Base-by-base conservation (phyloP, 2,329 filamentous ascomycete genomes). In the Hymenoscyphus infarciens region DNA sequence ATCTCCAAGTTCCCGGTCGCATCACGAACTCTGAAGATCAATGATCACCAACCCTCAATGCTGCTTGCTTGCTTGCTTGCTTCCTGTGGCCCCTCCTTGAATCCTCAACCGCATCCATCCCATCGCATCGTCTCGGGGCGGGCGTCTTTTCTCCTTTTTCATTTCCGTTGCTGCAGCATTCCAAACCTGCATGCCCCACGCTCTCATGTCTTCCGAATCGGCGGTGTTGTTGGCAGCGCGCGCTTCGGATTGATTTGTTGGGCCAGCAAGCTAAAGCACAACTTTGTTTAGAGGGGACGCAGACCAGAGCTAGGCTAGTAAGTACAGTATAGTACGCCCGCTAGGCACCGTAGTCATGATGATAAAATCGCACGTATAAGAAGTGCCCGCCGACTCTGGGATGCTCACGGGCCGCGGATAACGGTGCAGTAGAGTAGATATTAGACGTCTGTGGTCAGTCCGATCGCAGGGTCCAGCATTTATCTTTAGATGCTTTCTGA, bases 81-180 rank as follows among this genome's bases (percentile, higher is more conserved):
- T 49, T 49, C 16, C 42, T 49, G n/a, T 49, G n/a, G 42, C 19
- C 10, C 25, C 42, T 49, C n/a, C 42, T 22, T 49, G 19, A 49
- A 22, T 11, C 42, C n/a, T 49, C 42, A n/a, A n/a, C n/a, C n/a
- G n/a, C n/a, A n/a, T n/a, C n/a, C n/a, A 19, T 45, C 25, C 2
- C 25, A 27, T 33, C 42, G 42, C 42, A 45, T 45, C 42, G n/a
- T 25, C 39, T 49, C 42, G 16, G 39, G 8, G 3, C 7, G 19
- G 42, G 42, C 42, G 42, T 61, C 49, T 56, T 61, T 54, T 61
- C 57, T 54, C 60, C 57, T 61, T 33, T 71, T 68, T 71, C 69
- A 71, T 72, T 65, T 72, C 70, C 69, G 69, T 63, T 66, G 57
- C 42, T 71, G 66, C 68, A 68, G 64, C 55, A 31, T 56, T 38